Conservation (phyloP, 2,329 filamentous ascomycete species). For the Rhexocercosporidium sp. region DNA sequence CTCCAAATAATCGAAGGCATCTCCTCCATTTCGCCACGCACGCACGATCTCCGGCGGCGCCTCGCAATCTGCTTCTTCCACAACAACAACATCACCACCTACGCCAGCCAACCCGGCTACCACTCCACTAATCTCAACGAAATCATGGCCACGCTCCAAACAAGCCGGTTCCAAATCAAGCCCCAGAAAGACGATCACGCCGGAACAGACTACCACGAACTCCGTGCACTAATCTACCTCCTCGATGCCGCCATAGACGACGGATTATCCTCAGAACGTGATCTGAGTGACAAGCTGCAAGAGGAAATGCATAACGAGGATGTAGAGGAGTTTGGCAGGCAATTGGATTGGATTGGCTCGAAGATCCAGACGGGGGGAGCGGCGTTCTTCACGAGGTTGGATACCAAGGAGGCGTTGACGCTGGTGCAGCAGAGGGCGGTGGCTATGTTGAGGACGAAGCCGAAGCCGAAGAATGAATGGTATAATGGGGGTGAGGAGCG, state of each 20-base stretch:
- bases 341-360: constrained; percentile 61
- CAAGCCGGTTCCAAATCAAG: constrained; percentile 51
- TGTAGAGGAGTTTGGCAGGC: constrained; percentile 68
- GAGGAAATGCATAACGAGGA: constrained; percentile 68
- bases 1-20: constrained; percentile 63
- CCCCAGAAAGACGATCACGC: constrained; percentile 47
- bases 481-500: constrained; percentile 43
- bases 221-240: constrained; percentile 69
- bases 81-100: constrained; percentile 53
- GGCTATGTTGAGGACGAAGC: constrained; percentile 69
- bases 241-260: constrained; percentile 79
- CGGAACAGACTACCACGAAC: constrained; percentile 69
- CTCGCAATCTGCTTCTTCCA: constrained; percentile 71
- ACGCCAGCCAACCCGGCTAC: constrained; percentile 50
- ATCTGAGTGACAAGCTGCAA: constrained; percentile 41
- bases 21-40: constrained; percentile 54
- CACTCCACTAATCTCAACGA: constrained; percentile 45
- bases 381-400: constrained; percentile 71
- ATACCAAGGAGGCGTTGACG: constrained; percentile 79
- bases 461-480: constrained; percentile 71
- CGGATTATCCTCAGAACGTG: constrained; percentile 47
- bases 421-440: constrained; percentile 75
- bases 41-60: constrained; percentile 67
- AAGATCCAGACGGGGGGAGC: constrained; percentile 78
- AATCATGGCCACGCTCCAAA: constrained; percentile 53